These are phyloP conservation scores for Tylopilus felleus DNA, from an alignment of 768 basidiomycete genomes.

Conservation along the genomic window DNA sequence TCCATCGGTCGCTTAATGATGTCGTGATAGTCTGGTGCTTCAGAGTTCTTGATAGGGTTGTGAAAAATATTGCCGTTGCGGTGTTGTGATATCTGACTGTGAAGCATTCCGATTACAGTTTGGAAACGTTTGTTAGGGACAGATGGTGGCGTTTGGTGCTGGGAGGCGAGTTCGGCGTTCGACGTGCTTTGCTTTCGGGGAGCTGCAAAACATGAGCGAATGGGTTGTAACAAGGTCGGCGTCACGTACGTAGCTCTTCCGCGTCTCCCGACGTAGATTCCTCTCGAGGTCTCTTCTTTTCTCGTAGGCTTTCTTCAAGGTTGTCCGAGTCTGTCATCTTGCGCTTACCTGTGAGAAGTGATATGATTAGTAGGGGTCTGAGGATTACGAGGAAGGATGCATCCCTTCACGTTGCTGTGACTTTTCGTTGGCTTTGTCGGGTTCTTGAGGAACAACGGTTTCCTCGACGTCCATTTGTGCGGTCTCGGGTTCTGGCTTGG, in stretches of 20 bases:
- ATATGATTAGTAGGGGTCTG: not conserved
- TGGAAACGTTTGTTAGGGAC: slow-evolving; percentile 69
- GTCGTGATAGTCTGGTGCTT: slow-evolving; percentile 89
- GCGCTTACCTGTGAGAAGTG: slow-evolving; percentile 22
- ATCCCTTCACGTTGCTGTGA: slow-evolving; percentile 24
- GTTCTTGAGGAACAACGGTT: slow-evolving; percentile 5
- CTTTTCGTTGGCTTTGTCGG: slow-evolving; percentile 2
- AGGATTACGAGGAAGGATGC: not conserved
- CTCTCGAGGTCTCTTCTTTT: slow-evolving; percentile 29
- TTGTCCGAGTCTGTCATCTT: slow-evolving; percentile 23
- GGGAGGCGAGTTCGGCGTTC: slow-evolving; percentile 15
- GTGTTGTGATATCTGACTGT: slow-evolving; percentile 79
- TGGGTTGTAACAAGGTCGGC: not conserved
- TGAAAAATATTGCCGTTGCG: slow-evolving; percentile 89
- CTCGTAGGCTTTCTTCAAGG: slow-evolving; percentile 22
- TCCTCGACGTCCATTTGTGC: slow-evolving; percentile 17
- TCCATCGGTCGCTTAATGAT: slow-evolving; percentile 96
- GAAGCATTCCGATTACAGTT: slow-evolving; percentile 75
- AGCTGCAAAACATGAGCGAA: slow-evolving; percentile 11
- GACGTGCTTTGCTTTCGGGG: slow-evolving; percentile 19
- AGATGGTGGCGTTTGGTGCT: slow-evolving; percentile 20
- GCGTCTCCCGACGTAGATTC: slow-evolving; percentile 21
- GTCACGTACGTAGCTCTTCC: slow-evolving; percentile 44
- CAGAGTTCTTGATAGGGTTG: slow-evolving; percentile 82
- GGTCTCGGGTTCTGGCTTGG: not conserved